Evolutionary conservation across 2,329 filamentous ascomycete genomes (phyloP).

Genomic region (Phaeosphaeria sp.): DNA sequence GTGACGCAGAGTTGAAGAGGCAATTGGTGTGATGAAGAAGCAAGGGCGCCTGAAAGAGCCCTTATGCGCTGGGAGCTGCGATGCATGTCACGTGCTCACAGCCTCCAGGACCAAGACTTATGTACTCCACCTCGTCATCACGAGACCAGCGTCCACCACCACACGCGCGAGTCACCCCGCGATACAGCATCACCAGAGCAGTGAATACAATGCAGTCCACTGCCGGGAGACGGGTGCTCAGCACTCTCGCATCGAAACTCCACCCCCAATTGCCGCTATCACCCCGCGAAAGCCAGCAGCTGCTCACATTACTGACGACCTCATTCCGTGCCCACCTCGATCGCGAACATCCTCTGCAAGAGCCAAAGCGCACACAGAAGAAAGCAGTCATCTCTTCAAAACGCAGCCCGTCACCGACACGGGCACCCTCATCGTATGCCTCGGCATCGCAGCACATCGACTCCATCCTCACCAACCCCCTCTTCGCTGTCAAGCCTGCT

Average conservation of each 20-base stretch:
- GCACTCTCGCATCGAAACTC: constrained; percentile 60
- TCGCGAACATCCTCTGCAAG: constrained; percentile 57
- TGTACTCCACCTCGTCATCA: constrained; percentile 1
- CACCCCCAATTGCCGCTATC: constrained; percentile 61
- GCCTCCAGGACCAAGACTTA: too few species aligned
- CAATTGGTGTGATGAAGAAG: constrained; percentile 10
- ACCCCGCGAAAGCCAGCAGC: constrained; percentile 63
- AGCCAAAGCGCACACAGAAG: constrained; percentile 3
- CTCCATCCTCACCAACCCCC: constrained; percentile 59
- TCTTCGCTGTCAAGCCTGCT: constrained; percentile 51
- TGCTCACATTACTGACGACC: constrained; percentile 66
- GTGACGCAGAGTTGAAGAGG: constrained; percentile 2
- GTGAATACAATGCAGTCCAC: constrained; percentile 61
- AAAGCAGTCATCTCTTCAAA: constrained; percentile 12
- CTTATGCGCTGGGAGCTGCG: background rate
- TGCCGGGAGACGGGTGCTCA: constrained; percentile 45
- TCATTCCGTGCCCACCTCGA: constrained; percentile 71
- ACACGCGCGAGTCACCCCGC: too few species aligned
- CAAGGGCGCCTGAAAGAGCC: background rate
- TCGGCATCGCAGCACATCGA: constrained; percentile 56
- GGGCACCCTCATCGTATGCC: constrained; percentile 43
- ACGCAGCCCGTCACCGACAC: constrained; percentile 11
- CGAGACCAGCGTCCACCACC: too few species aligned
- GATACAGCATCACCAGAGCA: background rate
- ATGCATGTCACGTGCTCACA: constrained; percentile 4